These are phyloP conservation scores for Cytospora paraplurivora DNA, from an alignment of 2,329 filamentous ascomycete species.

Conservation along the genomic window DNA sequence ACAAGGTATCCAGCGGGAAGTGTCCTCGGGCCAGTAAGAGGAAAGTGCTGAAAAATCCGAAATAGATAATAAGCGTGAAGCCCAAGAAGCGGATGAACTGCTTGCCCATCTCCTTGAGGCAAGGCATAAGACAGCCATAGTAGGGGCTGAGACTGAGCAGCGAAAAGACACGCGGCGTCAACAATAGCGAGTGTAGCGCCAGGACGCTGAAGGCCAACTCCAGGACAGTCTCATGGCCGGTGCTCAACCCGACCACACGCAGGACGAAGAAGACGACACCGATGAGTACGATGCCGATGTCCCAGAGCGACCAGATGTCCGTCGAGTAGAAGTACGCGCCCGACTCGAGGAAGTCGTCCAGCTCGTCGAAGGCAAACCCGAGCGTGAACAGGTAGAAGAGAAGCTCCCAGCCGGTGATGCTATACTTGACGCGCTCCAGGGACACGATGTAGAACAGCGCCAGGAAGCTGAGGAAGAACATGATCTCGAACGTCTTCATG, in stretches of 20 bases:
- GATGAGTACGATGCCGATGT: conserved; percentile 20
- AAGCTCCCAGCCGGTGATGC: conserved; percentile 13
- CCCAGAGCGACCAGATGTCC: conserved; percentile 25
- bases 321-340: conserved; percentile 23
- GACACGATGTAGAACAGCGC: conserved; percentile 21
- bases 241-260: conserved; percentile 19
- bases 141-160: conserved; percentile 21
- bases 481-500: conserved; percentile 70
- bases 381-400: conserved; percentile 19
- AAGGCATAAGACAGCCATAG: conserved; percentile 20
- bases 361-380: conserved; percentile 22
- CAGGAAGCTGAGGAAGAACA: conserved; percentile 67
- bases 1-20: conserved; percentile 14
- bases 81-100: conserved; percentile 26
- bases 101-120: conserved; percentile 25
- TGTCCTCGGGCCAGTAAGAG: conserved; percentile 19
- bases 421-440: conserved; percentile 13
- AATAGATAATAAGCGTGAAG: conserved; percentile 22
- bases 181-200: conserved; percentile 20
- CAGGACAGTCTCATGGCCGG: neutral
- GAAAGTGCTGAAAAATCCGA: conserved; percentile 25
- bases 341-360: conserved; percentile 23
- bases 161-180: conserved; percentile 21
- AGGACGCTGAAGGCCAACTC: conserved; percentile 24
- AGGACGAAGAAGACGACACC: conserved; percentile 50